These are phyloP conservation scores for Euphorbia peplus DNA, from an alignment of 345 rosid species.

Conservation along the genomic window DNA sequence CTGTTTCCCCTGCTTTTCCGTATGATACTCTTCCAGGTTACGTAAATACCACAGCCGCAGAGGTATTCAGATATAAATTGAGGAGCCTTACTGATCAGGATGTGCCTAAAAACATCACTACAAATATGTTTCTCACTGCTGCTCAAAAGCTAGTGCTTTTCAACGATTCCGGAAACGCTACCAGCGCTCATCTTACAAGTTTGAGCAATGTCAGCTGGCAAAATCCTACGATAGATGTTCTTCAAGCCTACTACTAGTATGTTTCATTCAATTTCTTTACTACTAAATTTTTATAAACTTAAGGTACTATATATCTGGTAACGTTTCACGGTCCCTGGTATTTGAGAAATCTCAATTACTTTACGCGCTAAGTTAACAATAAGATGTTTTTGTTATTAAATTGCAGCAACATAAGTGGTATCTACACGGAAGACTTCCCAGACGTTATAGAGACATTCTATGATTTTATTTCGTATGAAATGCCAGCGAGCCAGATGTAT, in stretches of 20 bases:
- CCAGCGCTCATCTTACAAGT: constrained; percentile 29
- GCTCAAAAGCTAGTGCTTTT: background rate
- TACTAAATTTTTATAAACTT: background rate
- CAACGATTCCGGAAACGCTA: background rate
- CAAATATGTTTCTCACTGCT: background rate
- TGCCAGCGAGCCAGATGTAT: background rate
- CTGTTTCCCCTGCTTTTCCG: constrained; percentile 27
- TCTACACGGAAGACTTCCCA: constrained; percentile 1
- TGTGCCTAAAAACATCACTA: constrained; percentile 22
- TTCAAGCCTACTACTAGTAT: constrained; percentile 46
- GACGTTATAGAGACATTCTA: background rate
- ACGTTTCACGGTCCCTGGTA: too few relatives aligned
- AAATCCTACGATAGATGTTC: constrained; percentile 21
- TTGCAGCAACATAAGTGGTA: constrained; percentile 4
- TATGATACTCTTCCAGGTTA: constrained; percentile 17
- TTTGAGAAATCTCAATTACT: too few relatives aligned
- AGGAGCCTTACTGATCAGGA: background rate
- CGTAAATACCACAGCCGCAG: constrained; percentile 20
- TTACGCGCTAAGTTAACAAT: too few relatives aligned
- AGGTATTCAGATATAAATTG: constrained; percentile 1
- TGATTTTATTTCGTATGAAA: background rate
- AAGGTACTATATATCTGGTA: too few relatives aligned
- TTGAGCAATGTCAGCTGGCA: constrained; percentile 42
- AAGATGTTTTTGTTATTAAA: background rate
- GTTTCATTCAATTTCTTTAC: background rate